These are phyloP conservation scores for Leccinellum albellum DNA, from an alignment of 768 basidiomycete species.

Conservation along the genomic window DNA sequence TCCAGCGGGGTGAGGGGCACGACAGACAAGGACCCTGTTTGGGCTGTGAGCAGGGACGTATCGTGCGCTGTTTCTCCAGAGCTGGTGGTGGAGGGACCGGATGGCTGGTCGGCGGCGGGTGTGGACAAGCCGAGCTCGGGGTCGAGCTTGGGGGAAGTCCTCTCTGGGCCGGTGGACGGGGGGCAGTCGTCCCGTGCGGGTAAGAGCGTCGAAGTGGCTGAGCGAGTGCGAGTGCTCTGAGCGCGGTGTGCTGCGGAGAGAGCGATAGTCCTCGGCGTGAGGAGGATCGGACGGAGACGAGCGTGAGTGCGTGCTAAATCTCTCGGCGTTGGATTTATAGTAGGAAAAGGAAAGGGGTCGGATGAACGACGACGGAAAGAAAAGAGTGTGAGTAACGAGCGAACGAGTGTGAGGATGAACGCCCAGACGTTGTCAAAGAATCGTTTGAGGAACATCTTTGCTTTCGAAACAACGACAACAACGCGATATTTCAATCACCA, in stretches of 20 bases:
- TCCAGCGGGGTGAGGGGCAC: slow-evolving; percentile 25
- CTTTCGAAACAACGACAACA: not conserved
- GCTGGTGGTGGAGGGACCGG: not conserved
- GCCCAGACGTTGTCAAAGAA: slow-evolving; percentile 22
- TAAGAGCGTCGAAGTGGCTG: slow-evolving; percentile 14
- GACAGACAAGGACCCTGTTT: slow-evolving; percentile 7
- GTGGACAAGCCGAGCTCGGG: slow-evolving; percentile 16
- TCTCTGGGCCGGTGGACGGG: slow-evolving; percentile 1
- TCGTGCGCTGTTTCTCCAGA: slow-evolving; percentile 8
- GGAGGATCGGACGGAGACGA: slow-evolving; percentile 20
- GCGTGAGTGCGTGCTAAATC: slow-evolving; percentile 13
- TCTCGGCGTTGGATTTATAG: not conserved
- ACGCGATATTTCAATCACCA: no score
- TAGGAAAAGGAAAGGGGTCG: slow-evolving; percentile 11
- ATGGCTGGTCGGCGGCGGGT: not conserved
- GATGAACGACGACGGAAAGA: slow-evolving; percentile 8
- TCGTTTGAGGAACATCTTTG: slow-evolving; percentile 12
- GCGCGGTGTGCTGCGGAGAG: not conserved
- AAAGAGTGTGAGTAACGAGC: slow-evolving; percentile 23
- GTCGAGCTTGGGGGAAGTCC: slow-evolving; percentile 20
- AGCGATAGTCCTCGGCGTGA: slow-evolving; percentile 13
- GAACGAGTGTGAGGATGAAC: slow-evolving; percentile 27
- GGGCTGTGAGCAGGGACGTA: no score
- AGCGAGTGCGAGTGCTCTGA: slow-evolving; percentile 5
- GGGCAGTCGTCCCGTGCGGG: not conserved